A percentile compares a stretch with the other conserved stretches of the same genome.
phyloP scores from a whole-genome alignment of 2,329 filamentous ascomycete species.

The Monosporascus sp. region DNA sequence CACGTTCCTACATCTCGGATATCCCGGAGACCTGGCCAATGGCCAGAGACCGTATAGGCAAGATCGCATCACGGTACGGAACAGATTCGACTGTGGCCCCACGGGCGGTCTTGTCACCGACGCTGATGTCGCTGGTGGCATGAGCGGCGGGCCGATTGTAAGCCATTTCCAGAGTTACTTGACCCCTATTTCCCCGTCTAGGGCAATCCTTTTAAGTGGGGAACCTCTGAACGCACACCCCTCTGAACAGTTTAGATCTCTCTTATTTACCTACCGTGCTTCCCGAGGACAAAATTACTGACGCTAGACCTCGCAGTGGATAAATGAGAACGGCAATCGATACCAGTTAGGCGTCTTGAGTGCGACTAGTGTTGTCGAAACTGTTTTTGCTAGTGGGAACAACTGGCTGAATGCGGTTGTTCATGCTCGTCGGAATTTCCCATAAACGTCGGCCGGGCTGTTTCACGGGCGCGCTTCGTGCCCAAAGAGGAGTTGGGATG shows the following conservation, averaged over 20 bases:
- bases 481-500: neutral
- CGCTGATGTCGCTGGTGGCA: constrained; percentile 8
- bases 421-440: constrained; percentile 3
- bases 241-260: too few species aligned
- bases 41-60: constrained; percentile 10
- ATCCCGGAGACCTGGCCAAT: constrained; percentile 6
- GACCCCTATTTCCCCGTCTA: neutral
- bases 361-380: constrained; percentile 3
- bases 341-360: constrained; percentile 8
- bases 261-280: neutral
- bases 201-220: neutral
- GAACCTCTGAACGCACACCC: too few species aligned
- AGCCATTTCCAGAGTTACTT: neutral
- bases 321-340: constrained; percentile 2
- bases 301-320: neutral
- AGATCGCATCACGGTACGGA: constrained; percentile 7
- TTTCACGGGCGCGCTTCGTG: neutral
- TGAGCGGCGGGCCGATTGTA: constrained; percentile 10
- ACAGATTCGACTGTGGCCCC: constrained; percentile 1
- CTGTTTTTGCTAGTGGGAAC: constrained; percentile 7
- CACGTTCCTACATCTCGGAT: constrained; percentile 14
- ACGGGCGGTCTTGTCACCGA: constrained; percentile 9
- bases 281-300: neutral
- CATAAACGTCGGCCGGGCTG: neutral
- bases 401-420: constrained; percentile 5